Percentiles rank a stretch among this genome's conserved stretches.
phyloP scores from a whole-genome alignment of 805 yeast genomes.

The Yarrowia osloensis region DNA sequence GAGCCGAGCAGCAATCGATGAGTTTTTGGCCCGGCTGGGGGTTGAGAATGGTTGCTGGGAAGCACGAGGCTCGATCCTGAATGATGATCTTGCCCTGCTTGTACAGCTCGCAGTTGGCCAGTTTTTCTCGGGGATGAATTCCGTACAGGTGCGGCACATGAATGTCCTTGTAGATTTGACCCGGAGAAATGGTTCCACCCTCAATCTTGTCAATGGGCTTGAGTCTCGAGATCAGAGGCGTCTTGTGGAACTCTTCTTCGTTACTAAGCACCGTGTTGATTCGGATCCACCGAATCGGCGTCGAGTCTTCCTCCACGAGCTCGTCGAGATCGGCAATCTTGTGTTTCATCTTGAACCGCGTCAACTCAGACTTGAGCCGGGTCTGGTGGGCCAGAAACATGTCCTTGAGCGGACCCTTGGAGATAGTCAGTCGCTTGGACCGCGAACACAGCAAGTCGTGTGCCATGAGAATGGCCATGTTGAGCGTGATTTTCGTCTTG shows the following conservation, averaged over 20 bases:
- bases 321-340: constrained; percentile 61
- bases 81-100: constrained; percentile 76
- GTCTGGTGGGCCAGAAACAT: constrained; percentile 77
- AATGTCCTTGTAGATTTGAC: constrained; percentile 69
- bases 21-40: constrained; percentile 62
- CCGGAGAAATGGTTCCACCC: constrained; percentile 47
- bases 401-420: constrained; percentile 83
- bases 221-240: constrained; percentile 48
- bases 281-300: constrained; percentile 53
- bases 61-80: constrained; percentile 96
- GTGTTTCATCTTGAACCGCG: constrained; percentile 70
- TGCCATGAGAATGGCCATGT: constrained; percentile 62
- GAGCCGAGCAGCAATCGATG: constrained; percentile 96
- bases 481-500: constrained; percentile 53
- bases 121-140: constrained; percentile 69
- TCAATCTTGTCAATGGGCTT: constrained; percentile 51
- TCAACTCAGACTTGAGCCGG: constrained; percentile 77
- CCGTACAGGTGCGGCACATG: constrained; percentile 79
- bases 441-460: constrained; percentile 80
- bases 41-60: constrained; percentile 82
- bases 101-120: constrained; percentile 71
- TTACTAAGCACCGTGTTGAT: constrained; percentile 62
- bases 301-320: constrained; percentile 43
- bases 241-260: constrained; percentile 41
- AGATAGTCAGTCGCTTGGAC: constrained; percentile 82